These are phyloP conservation scores for Fusarium sambucinum DNA, from an alignment of 2,329 filamentous ascomycete genomes.

Conservation along the genomic window DNA sequence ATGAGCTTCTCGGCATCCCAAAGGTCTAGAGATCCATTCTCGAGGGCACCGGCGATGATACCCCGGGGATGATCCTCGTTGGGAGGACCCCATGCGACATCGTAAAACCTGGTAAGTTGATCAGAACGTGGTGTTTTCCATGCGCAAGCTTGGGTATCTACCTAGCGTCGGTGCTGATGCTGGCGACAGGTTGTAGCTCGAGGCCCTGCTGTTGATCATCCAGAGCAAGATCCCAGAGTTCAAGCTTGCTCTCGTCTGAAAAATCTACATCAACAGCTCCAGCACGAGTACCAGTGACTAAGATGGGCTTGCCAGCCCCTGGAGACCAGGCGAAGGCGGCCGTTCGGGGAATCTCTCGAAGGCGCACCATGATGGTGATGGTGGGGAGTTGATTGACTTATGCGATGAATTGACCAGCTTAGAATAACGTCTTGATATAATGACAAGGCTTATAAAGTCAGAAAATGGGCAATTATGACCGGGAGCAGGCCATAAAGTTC, in stretches of 20 bases:
- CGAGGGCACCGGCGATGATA: conserved; percentile 93
- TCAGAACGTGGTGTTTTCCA: conserved; percentile 30
- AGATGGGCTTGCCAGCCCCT: conserved; percentile 78
- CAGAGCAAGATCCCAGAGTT: conserved; percentile 93
- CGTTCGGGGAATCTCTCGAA: conserved; percentile 96
- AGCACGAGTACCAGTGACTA: conserved; percentile 94
- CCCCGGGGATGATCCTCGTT: conserved; percentile 83
- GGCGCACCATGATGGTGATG: conserved; percentile 81
- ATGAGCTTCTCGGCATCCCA: conserved; percentile 86
- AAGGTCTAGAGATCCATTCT: conserved; percentile 91
- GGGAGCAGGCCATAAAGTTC: conserved; percentile 36
- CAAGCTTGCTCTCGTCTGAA: conserved; percentile 95
- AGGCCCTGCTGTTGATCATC: conserved; percentile 80
- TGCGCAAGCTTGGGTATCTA: conserved; percentile 56
- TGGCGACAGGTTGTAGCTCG: conserved; percentile 87
- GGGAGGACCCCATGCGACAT: conserved; percentile 92
- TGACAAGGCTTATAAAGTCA: conserved; percentile 31
- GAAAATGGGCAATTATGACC: conserved; percentile 38
- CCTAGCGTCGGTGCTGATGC: conserved; percentile 90
- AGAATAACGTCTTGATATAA: conserved; percentile 36
- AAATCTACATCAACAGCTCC: conserved; percentile 97
- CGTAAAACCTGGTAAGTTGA: conserved; percentile 79
- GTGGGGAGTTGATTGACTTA: conserved; percentile 44
- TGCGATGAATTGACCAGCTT: conserved; percentile 44
- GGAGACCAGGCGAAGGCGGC: conserved; percentile 98